Evolutionary conservation across 805 yeast species (phyloP).

Genomic region (Zygosaccharomyces rouxii): DNA sequence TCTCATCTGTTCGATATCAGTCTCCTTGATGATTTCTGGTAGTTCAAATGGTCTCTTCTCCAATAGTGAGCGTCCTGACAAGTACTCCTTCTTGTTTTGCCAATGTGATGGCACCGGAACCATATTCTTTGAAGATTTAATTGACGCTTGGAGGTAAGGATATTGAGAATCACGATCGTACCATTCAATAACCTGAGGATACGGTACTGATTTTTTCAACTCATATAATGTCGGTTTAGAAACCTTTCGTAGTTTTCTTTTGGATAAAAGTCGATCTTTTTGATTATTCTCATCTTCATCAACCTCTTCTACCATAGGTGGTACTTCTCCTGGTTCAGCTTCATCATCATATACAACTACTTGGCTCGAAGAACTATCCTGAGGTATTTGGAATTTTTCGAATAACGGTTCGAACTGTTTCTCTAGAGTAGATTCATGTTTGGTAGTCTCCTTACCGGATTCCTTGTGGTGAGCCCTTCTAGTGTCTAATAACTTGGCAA

Average conservation of each 20-base stretch:
- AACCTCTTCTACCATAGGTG: not conserved
- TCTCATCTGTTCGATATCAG: slow-evolving; percentile 87
- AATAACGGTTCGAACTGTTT: slow-evolving; percentile 17
- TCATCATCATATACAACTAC: slow-evolving; percentile 3
- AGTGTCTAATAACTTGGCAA: slow-evolving; percentile 10
- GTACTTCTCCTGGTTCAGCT: slow-evolving; percentile 10
- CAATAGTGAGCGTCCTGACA: slow-evolving; percentile 59
- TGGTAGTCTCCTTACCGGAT: slow-evolving; percentile 14
- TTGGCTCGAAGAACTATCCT: slow-evolving; percentile 20
- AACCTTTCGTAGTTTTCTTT: slow-evolving; percentile 47
- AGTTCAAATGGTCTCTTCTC: slow-evolving; percentile 70
- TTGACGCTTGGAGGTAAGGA: slow-evolving; percentile 58
- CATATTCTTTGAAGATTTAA: slow-evolving; percentile 61
- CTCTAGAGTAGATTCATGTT: slow-evolving; percentile 14
- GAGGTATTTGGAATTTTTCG: slow-evolving; percentile 10
- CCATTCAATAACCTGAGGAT: slow-evolving; percentile 82
- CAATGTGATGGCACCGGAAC: slow-evolving; percentile 84
- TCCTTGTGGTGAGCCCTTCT: slow-evolving; percentile 5
- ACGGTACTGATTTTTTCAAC: slow-evolving; percentile 54
- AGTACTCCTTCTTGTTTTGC: slow-evolving; percentile 71
- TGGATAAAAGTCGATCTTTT: slow-evolving; percentile 30
- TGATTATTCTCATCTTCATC: not conserved
- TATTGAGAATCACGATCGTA: slow-evolving; percentile 79
- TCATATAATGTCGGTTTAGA: slow-evolving; percentile 62
- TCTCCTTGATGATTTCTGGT: slow-evolving; percentile 71